Evolutionary conservation across 176 grass and related monocot genomes (phyloP).

Genomic region (Guadua angustifolia): DNA sequence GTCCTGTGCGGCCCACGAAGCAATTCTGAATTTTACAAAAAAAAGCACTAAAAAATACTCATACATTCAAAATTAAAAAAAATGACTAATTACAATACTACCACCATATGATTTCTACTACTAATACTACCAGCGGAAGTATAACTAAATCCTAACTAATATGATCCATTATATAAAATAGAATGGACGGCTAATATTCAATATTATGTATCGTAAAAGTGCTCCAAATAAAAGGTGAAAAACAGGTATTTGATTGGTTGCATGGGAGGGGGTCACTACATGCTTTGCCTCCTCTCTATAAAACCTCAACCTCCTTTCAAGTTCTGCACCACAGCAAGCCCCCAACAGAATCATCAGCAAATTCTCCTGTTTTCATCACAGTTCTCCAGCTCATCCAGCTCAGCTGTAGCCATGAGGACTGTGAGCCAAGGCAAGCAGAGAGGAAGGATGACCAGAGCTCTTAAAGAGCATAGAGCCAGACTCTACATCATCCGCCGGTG

Average conservation of each 20-base stretch:
- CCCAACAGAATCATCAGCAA: conserved; percentile 26
- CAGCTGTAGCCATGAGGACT: conserved; percentile 49
- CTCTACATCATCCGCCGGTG: conserved; percentile 72
- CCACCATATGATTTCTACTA: too few species aligned
- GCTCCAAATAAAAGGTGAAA: neutral
- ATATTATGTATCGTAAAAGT: too few species aligned
- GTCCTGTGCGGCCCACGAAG: too few species aligned
- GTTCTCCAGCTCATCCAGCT: conserved; percentile 28
- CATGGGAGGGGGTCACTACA: conserved; percentile 53
- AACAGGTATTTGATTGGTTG: conserved; percentile 27
- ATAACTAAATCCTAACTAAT: too few species aligned
- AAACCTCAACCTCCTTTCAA: conserved; percentile 32
- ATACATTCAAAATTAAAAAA: too few species aligned
- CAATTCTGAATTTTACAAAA: too few species aligned
- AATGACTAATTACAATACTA: too few species aligned
- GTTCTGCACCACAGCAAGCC: conserved; percentile 45
- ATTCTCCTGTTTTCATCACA: conserved; percentile 8
- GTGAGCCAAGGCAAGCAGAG: conserved; percentile 56
- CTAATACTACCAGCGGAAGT: too few species aligned
- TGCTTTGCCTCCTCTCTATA: conserved; percentile 53
- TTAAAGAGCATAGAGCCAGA: conserved; percentile 70
- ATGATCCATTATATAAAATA: too few species aligned
- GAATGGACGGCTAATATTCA: too few species aligned
- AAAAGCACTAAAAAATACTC: too few species aligned
- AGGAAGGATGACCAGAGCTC: conserved; percentile 54